Evolutionary conservation across 164 flowering plant species (phyloP), one percentile per base, ranked within the genome.

Genomic region (Dillenia suffruticosa): DNA sequence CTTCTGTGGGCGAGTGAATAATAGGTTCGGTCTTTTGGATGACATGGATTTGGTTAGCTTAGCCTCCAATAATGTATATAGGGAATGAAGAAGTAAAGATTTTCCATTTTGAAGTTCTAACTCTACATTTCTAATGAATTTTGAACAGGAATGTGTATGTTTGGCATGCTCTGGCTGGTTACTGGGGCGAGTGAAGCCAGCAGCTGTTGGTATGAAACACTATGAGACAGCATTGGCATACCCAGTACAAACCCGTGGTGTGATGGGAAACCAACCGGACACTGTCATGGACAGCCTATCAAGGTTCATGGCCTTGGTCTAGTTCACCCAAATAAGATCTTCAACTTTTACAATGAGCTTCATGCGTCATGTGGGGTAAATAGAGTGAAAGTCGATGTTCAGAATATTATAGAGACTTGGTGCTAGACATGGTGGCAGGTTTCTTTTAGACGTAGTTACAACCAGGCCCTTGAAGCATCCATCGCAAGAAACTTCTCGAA

Each of bases 101-200:
- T 46, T 10, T 51, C 55, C n/a, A 56, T 57, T 51, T 10, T 12
- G 9, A 17, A 2, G n/a, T 48, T 12, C 11, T 9, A 14, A 11
- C 12, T 11, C 17, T 9, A 62, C 48, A 50, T 11, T 61, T 49
- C 12, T 62, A 51, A 46, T 57, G 53, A 12, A 11, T 8, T 52
- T 32, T 11, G 9, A 52, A 50, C 82, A 94, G 95, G 82, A 76
- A 61, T 70, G 96, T 91, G 12, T 94, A 89, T 51, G 95, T 80
- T 8, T 94, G 98, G 98, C 98, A 94, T 78, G 98, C 98, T 51
- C 69, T 94, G 17, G 95, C 90, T 12, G 96, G 98, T 50, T 94
- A 94, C 69, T 94, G 98, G 96, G 98, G 97, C 46, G 98, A 45
- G 98, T 94, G 58, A 87, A 87, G 26, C 98, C 98, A 8, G 79